These are phyloP conservation scores for Saccharomycopsis fodiens DNA, from an alignment of 805 yeast genomes.

Conservation along the genomic window DNA sequence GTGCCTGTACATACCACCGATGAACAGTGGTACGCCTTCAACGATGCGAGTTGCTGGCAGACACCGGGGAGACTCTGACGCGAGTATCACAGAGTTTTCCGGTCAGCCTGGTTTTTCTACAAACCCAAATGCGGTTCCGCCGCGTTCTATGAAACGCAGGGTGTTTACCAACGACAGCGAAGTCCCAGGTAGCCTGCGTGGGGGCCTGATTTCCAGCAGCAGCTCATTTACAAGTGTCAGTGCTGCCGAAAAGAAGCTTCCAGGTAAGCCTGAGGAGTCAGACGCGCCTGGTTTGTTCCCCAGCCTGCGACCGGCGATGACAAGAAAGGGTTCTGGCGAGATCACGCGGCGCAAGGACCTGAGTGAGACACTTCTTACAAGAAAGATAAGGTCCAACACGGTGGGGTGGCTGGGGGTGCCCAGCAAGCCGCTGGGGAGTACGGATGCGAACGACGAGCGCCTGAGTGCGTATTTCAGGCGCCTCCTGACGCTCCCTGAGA, in stretches of 20 bases:
- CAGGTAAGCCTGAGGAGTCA: too few species aligned
- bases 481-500: slow-evolving; percentile 37
- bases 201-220: background rate
- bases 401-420: background rate
- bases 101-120: background rate
- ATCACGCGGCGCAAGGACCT: too few species aligned
- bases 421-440: background rate
- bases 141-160: background rate
- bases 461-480: slow-evolving; percentile 41
- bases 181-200: background rate
- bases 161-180: background rate
- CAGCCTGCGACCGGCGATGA: background rate
- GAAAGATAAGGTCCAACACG: slow-evolving; percentile 1
- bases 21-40: background rate
- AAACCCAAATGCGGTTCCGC: background rate
- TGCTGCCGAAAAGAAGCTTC: background rate
- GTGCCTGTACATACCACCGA: too few species aligned
- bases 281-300: too few species aligned
- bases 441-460: slow-evolving; percentile 25
- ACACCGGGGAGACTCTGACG: background rate
- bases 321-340: background rate
- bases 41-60: background rate
- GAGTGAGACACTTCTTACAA: background rate
- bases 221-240: background rate
- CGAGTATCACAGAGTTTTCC: background rate